These are phyloP conservation scores for Diaporthe sp. DNA, from an alignment of 2,329 filamentous ascomycete species.

Conservation along the genomic window DNA sequence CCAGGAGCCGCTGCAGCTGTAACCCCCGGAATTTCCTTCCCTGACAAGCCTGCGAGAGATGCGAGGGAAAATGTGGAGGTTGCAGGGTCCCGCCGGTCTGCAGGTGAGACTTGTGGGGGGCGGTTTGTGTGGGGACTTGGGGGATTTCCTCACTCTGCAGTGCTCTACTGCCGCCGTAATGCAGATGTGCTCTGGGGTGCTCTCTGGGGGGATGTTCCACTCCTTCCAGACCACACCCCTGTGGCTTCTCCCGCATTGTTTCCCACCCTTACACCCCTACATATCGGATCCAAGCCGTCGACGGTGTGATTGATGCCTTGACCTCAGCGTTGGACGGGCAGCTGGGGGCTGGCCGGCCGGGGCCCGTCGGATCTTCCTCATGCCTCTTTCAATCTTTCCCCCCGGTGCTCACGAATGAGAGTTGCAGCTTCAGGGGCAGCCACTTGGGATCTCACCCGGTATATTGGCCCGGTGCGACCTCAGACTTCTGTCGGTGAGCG, in stretches of 20 bases:
- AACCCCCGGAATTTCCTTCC: constrained; percentile 33
- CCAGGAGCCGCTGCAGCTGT: constrained; percentile 33
- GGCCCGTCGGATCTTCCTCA: not conserved
- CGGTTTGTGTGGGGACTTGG: constrained; percentile 9
- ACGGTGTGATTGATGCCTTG: constrained; percentile 11
- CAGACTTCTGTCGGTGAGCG: constrained; percentile 37
- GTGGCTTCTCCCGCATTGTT: constrained; percentile 21
- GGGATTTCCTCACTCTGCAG: not conserved
- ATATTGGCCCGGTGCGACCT: constrained; percentile 27
- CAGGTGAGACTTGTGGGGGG: constrained; percentile 33
- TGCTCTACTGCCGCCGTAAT: not conserved
- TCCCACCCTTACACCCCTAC: not conserved
- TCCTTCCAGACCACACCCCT: constrained; percentile 28
- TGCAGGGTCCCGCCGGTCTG: constrained; percentile 29
- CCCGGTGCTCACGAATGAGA: constrained; percentile 26
- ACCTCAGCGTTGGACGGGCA: constrained; percentile 17
- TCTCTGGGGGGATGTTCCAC: constrained; percentile 11
- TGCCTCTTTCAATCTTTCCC: not conserved
- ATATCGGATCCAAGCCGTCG: constrained; percentile 19
- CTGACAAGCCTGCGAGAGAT: constrained; percentile 7
- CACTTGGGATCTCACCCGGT: constrained; percentile 27
- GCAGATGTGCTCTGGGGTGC: not conserved
- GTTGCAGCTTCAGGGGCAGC: constrained; percentile 28
- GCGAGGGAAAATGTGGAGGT: constrained; percentile 19
- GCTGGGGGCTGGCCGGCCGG: constrained; percentile 7